Percentiles rank a stretch among this genome's conserved stretches.
phyloP scores from a whole-genome alignment of 208 protist genomes.

The Chromosphaera perkinsii region DNA sequence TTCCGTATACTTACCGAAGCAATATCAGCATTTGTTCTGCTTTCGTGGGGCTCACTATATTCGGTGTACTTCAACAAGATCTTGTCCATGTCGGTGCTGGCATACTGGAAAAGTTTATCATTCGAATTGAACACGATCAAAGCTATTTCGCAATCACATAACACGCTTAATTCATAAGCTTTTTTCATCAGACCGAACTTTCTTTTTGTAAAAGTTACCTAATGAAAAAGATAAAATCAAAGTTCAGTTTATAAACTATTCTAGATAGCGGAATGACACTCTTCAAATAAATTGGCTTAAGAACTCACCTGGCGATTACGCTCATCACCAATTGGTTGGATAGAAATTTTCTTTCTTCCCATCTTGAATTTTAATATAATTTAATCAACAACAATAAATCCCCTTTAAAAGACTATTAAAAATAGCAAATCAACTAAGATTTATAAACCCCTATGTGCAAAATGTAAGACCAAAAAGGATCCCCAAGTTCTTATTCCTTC shows the following conservation, averaged over 20 bases:
- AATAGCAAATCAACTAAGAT: too few species aligned
- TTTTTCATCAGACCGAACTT: slow-evolving; percentile 71
- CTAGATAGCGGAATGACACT: not conserved
- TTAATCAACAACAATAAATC: too few species aligned
- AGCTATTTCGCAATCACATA: slow-evolving; percentile 68
- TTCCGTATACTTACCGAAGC: slow-evolving; percentile 8
- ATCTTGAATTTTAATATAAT: too few species aligned
- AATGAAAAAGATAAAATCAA: slow-evolving; percentile 14
- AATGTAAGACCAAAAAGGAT: too few species aligned
- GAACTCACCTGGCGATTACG: slow-evolving; percentile 45
- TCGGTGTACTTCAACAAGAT: slow-evolving; percentile 36
- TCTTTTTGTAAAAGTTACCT: slow-evolving; percentile 64
- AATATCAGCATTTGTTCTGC: slow-evolving; percentile 29
- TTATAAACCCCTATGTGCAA: too few species aligned
- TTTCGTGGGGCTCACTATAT: slow-evolving; percentile 28
- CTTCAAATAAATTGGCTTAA: not conserved
- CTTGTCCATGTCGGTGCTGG: slow-evolving; percentile 42
- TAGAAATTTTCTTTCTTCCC: slow-evolving; percentile 61
- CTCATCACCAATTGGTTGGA: slow-evolving; percentile 52
- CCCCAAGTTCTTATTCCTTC: too few species aligned
- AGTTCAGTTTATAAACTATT: not conserved
- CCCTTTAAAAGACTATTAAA: too few species aligned
- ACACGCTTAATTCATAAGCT: slow-evolving; percentile 69
- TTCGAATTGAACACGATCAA: slow-evolving; percentile 59
- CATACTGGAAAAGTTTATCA: slow-evolving; percentile 56